Percentiles rank a stretch among this genome's conserved stretches.
phyloP scores from a whole-genome alignment of 2,329 filamentous ascomycete species.

The Colletotrichum karsti region DNA sequence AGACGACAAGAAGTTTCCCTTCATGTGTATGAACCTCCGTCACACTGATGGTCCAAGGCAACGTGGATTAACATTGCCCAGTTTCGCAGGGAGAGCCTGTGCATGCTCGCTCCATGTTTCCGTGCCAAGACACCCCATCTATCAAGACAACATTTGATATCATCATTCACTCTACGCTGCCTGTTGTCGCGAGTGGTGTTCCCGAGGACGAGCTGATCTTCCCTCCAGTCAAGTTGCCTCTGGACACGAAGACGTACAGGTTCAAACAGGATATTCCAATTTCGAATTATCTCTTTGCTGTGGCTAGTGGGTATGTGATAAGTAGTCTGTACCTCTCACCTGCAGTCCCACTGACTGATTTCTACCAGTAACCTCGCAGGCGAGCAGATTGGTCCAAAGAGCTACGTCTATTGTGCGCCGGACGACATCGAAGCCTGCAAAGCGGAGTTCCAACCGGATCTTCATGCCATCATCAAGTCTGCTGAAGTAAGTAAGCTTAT shows the following conservation, averaged over 20 bases:
- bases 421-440: constrained; percentile 85
- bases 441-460: constrained; percentile 92
- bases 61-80: background rate
- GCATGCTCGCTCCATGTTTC: constrained; percentile 90
- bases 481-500: constrained; percentile 61
- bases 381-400: constrained; percentile 86
- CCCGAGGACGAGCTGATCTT: constrained; percentile 34
- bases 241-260: constrained; percentile 61
- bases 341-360: background rate
- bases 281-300: constrained; percentile 89
- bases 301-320: constrained; percentile 58
- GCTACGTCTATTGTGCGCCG: constrained; percentile 84
- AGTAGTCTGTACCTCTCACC: no score
- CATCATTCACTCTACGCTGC: constrained; percentile 83
- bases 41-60: background rate
- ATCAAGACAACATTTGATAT: constrained; percentile 94
- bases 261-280: constrained; percentile 94
- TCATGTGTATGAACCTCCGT: constrained; percentile 70
- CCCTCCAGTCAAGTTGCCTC: background rate
- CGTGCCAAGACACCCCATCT: constrained; percentile 96
- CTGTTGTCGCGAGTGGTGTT: constrained; percentile 89
- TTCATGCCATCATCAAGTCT: constrained; percentile 88
- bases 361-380: constrained; percentile 79
- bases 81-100: constrained; percentile 96
- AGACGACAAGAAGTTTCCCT: constrained; percentile 92